Percentiles rank a stretch among this genome's conserved stretches.
phyloP scores from a whole-genome alignment of 2,329 filamentous ascomycete species.

The Alternaria solani region DNA sequence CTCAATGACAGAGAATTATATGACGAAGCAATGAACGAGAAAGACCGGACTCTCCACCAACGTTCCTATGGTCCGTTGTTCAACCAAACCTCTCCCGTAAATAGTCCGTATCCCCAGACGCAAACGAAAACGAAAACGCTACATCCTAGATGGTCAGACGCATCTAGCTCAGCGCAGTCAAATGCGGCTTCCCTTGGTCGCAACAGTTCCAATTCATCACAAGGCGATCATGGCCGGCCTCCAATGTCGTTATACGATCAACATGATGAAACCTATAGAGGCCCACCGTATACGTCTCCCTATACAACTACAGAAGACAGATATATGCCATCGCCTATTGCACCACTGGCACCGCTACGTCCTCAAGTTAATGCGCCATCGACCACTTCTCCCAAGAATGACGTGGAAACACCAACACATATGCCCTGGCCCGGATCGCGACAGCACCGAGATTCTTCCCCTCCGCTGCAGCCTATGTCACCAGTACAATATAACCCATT shows the following conservation, averaged over 20 bases:
- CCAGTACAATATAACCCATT: slow-evolving; percentile 1
- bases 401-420: background rate
- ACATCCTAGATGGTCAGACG: slow-evolving; percentile 34
- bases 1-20: slow-evolving; percentile 23
- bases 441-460: background rate
- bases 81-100: slow-evolving; percentile 15
- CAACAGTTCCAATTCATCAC: slow-evolving; percentile 37
- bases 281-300: slow-evolving; percentile 4
- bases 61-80: slow-evolving; percentile 19
- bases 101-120: slow-evolving; percentile 17
- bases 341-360: slow-evolving; percentile 25
- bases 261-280: slow-evolving; percentile 6
- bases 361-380: slow-evolving; percentile 7
- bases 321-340: slow-evolving; percentile 17
- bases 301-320: slow-evolving; percentile 10
- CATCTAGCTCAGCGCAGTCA: slow-evolving; percentile 38
- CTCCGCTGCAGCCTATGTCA: background rate
- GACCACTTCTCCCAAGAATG: background rate
- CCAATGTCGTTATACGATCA: background rate
- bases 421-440: slow-evolving; percentile 17
- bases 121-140: slow-evolving; percentile 13
- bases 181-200: slow-evolving; percentile 37
- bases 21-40: slow-evolving; percentile 13
- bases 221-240: slow-evolving; percentile 11
- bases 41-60: slow-evolving; percentile 21